Base-by-base conservation (phyloP, 371 early-diverging fungal species). In the Syncephalis plumigaleata region DNA sequence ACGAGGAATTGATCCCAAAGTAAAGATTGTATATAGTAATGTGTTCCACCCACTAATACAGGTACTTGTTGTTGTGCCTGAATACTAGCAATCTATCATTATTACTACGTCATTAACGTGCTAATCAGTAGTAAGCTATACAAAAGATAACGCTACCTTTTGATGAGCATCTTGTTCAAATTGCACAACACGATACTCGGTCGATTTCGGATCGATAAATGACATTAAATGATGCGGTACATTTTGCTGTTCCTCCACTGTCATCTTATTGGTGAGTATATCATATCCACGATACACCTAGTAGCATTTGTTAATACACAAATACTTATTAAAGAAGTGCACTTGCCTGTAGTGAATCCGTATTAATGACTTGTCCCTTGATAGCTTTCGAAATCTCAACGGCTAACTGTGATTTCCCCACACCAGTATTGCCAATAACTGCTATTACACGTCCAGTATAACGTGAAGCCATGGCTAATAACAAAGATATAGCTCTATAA, bases 41-140 rank as follows among this genome's bases (percentile, higher is more conserved):
- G 79, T 0, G 96, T 96, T 24, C 97, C 97, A 25, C 97, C 97
- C 0, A 92, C 95, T 9, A 96, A 63, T 2, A 96, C 80, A 0
- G 96, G 91, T 13, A 85, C 48, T 31, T 71, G 67, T 37, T 72
- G 55, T 18, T 81, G 67, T 15, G 55, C 50, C 36, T 86, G 77
- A 36, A 94, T 75, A 1, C 72, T 68, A 13, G 69, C 59, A 45
- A 94, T 93, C 83, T 87, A 57, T 3, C 15, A 17, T 22, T 27
- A 39, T 9, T 9, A 39, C 40, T 23, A 46, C 27, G 1, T 36
- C 21, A 23, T 9, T 48, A 31, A 37, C 18, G 11, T n/a, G 51
- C 15, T 9, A 36, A 56, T 9, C 1, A 4, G 23, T 9, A 42
- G 18, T 23, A 31, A 22, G 15, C 26, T 13, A 43, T 9, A 51